Conservation (phyloP, 1,284 basidiomycete species). For the Ceratobasidium sp. region DNA sequence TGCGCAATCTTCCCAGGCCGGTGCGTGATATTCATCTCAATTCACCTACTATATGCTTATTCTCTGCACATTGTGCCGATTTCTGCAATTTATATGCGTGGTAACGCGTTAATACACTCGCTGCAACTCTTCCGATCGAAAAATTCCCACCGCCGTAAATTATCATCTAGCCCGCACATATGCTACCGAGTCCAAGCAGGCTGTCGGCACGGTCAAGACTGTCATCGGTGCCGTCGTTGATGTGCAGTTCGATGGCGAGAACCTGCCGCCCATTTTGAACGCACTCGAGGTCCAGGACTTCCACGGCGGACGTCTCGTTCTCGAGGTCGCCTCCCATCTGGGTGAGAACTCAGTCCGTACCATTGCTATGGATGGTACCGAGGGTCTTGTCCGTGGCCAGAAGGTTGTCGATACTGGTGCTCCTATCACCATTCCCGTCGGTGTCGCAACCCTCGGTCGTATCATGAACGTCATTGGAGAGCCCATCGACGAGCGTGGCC, state of each 20-base stretch:
- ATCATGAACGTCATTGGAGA: conserved; percentile 99
- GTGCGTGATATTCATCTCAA: conserved; percentile 49
- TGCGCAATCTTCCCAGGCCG: conserved; percentile 60
- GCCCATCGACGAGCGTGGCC: conserved; percentile 98
- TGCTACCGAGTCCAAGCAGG: conserved; percentile 84
- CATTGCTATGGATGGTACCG: conserved; percentile 99
- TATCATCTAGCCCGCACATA: conserved; percentile 77
- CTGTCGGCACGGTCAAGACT: conserved; percentile 86
- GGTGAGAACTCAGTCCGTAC: conserved; percentile 99
- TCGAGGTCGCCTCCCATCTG: conserved; percentile 96
- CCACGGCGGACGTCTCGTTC: conserved; percentile 90
- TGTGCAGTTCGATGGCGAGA: conserved; percentile 91
- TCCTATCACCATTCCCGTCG: conserved; percentile 97
- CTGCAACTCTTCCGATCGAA: conserved; percentile 46
- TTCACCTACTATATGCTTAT: conserved; percentile 38
- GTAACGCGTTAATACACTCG: conserved; percentile 46
- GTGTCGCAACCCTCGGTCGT: conserved; percentile 91
- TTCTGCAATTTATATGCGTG: conserved; percentile 45
- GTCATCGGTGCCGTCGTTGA: conserved; percentile 99
- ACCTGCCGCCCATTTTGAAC: conserved; percentile 96
- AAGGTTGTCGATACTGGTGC: conserved; percentile 96
- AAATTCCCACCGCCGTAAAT: conserved; percentile 37
- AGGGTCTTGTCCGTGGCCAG: conserved; percentile 99
- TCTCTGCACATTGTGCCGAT: conserved; percentile 43
- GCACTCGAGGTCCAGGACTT: conserved; percentile 97